Conservation (phyloP, 2,329 filamentous ascomycete species). For the Pestalotiopsis sp. region DNA sequence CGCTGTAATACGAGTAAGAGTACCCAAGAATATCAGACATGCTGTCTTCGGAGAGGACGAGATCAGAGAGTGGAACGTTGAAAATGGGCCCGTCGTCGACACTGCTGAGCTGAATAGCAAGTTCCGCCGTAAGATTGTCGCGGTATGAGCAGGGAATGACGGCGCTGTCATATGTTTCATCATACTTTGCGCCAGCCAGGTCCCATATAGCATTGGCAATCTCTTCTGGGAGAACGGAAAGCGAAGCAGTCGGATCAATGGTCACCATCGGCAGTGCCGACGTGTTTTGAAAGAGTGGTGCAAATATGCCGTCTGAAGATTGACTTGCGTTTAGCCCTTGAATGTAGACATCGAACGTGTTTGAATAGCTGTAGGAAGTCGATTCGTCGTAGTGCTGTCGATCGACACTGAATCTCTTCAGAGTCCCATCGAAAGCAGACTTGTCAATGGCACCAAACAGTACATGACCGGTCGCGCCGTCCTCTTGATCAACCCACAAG, state of each 20-base stretch:
- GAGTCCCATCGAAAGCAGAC: conserved; percentile 25
- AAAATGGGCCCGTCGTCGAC: conserved; percentile 29
- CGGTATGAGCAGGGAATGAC: conserved; percentile 28
- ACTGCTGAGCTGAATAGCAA: conserved; percentile 22
- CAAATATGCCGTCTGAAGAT: not conserved
- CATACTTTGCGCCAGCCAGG: conserved; percentile 27
- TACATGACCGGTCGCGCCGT: conserved; percentile 27
- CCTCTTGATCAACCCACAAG: conserved; percentile 32
- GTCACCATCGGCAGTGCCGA: conserved; percentile 10
- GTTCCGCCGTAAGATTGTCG: conserved; percentile 18
- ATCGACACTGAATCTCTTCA: conserved; percentile 20
- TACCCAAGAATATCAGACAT: conserved; percentile 7
- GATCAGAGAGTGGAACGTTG: conserved; percentile 25
- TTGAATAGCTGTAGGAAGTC: conserved; percentile 8
- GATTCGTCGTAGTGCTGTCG: not conserved
- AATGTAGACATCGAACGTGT: conserved; percentile 7
- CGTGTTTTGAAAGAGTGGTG: conserved; percentile 12
- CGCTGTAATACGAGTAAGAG: not conserved
- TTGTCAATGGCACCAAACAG: conserved; percentile 33
- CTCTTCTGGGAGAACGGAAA: conserved; percentile 18
- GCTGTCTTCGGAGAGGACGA: conserved; percentile 24
- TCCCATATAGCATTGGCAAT: conserved; percentile 28
- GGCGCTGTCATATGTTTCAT: conserved; percentile 11
- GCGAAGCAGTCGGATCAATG: conserved; percentile 12
- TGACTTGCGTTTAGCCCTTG: conserved; percentile 10